Conservation (phyloP, 441 rosid genomes). For the Kokia cookei region DNA sequence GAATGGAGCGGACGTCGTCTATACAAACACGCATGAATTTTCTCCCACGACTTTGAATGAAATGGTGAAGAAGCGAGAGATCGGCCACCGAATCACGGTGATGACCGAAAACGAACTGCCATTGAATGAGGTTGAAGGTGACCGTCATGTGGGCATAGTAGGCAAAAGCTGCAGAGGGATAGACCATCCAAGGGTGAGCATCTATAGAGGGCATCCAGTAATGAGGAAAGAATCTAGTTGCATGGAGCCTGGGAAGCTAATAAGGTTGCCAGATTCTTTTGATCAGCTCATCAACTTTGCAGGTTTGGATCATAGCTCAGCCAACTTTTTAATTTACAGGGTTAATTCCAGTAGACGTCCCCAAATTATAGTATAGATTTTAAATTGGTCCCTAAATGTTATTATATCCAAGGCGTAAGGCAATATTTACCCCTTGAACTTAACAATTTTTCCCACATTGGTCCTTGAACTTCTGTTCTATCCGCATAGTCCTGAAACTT, state of each 20-base stretch:
- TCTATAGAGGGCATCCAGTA: conserved; percentile 61
- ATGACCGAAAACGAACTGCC: conserved; percentile 13
- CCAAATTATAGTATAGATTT: not conserved
- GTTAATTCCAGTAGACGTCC: too few species aligned
- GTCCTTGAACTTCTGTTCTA: too few species aligned
- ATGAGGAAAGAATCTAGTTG: conserved; percentile 37
- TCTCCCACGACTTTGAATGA: conserved; percentile 27
- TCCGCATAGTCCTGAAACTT: too few species aligned
- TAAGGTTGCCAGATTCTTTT: conserved; percentile 18
- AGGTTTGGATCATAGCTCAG: conserved; percentile 23
- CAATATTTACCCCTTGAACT: too few species aligned
- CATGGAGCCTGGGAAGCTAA: conserved; percentile 54
- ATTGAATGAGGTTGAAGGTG: conserved; percentile 7
- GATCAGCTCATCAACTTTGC: conserved; percentile 73
- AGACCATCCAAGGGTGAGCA: conserved; percentile 45
- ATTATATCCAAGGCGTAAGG: too few species aligned
- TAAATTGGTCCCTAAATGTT: too few species aligned
- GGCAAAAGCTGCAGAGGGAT: not conserved
- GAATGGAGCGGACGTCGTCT: conserved; percentile 61
- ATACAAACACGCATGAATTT: conserved; percentile 17
- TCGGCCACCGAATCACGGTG: conserved; percentile 36
- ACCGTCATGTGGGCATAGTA: not conserved
- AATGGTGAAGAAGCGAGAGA: conserved; percentile 39
- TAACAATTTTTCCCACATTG: too few species aligned
- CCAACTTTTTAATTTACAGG: too few species aligned